Percentiles rank a stretch among this genome's conserved stretches.
Evolutionary conservation across 495 filamentous ascomycete species (phyloP).

Genomic region (Talaromyces proteolyticus): DNA sequence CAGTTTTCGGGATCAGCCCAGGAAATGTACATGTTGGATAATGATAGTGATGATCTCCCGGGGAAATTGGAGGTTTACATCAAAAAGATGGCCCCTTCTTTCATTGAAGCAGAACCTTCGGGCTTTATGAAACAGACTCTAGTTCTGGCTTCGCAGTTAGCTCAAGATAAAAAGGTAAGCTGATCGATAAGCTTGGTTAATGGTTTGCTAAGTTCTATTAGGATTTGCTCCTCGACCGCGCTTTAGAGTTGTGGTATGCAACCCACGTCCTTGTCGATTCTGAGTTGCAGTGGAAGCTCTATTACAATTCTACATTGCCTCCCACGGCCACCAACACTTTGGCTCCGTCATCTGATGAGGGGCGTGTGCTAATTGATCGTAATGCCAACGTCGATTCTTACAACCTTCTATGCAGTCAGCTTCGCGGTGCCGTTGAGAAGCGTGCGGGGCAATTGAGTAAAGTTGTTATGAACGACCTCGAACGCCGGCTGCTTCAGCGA

Average conservation of each 20-base stretch:
- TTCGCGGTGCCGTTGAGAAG: slow-evolving; percentile 69
- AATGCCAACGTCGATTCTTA: slow-evolving; percentile 41
- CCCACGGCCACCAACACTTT: slow-evolving; percentile 35
- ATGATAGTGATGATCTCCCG: slow-evolving; percentile 61
- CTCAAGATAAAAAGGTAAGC: slow-evolving; percentile 44
- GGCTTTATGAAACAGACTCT: slow-evolving; percentile 64
- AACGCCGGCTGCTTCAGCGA: slow-evolving; percentile 65
- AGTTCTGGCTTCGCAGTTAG: slow-evolving; percentile 48
- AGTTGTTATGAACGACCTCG: slow-evolving; percentile 66
- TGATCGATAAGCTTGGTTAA: not conserved
- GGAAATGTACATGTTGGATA: slow-evolving; percentile 55
- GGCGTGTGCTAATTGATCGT: slow-evolving; percentile 38
- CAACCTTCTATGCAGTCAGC: slow-evolving; percentile 57
- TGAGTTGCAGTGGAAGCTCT: slow-evolving; percentile 62
- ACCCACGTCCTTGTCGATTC: slow-evolving; percentile 67
- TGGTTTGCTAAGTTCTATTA: slow-evolving; percentile 9
- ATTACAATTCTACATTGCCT: slow-evolving; percentile 40
- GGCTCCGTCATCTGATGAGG: slow-evolving; percentile 34
- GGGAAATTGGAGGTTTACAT: slow-evolving; percentile 66
- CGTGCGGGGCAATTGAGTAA: slow-evolving; percentile 61
- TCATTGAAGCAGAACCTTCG: slow-evolving; percentile 61
- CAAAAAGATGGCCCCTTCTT: slow-evolving; percentile 52
- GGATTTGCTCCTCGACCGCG: slow-evolving; percentile 58
- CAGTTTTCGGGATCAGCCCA: slow-evolving; percentile 33
- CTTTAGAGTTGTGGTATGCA: slow-evolving; percentile 69